These are phyloP conservation scores for Acacia melanoxylon DNA, from an alignment of 306 rosid species.

Conservation along the genomic window DNA sequence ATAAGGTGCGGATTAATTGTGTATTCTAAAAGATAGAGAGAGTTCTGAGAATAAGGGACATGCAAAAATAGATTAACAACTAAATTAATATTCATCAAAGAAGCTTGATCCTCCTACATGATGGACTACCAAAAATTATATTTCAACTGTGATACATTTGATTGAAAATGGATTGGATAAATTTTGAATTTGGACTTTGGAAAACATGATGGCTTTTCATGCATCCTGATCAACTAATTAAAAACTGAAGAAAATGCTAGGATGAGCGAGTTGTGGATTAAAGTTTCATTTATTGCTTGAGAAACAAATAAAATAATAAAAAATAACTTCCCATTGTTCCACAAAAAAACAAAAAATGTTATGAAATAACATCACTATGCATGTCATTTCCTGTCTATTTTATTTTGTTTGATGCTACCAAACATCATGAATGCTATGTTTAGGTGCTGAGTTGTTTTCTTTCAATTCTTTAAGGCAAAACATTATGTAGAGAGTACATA, in stretches of 20 bases:
- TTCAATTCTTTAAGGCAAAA: constrained; percentile 23
- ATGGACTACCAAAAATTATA: too few species aligned
- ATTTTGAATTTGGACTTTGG: neutral
- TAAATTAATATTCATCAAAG: too few species aligned
- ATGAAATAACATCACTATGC: neutral
- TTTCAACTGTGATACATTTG: neutral
- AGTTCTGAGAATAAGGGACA: too few species aligned
- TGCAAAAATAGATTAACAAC: too few species aligned
- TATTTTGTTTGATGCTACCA: neutral
- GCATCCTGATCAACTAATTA: constrained; percentile 13
- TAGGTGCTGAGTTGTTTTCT: constrained; percentile 37
- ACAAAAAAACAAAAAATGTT: neutral
- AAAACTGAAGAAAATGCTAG: neutral
- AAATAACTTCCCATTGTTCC: neutral
- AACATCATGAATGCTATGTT: neutral
- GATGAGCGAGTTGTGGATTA: neutral
- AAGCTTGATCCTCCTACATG: too few species aligned
- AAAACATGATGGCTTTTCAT: neutral
- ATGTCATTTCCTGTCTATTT: neutral
- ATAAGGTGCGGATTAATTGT: too few species aligned
- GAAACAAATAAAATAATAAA: neutral
- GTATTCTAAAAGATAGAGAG: too few species aligned
- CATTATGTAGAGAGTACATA: neutral
- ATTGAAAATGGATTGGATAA: neutral
- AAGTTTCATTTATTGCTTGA: neutral